Evolutionary conservation across 2,329 filamentous ascomycete genomes (phyloP).

Genomic region (Aureobasidium melanogenum): DNA sequence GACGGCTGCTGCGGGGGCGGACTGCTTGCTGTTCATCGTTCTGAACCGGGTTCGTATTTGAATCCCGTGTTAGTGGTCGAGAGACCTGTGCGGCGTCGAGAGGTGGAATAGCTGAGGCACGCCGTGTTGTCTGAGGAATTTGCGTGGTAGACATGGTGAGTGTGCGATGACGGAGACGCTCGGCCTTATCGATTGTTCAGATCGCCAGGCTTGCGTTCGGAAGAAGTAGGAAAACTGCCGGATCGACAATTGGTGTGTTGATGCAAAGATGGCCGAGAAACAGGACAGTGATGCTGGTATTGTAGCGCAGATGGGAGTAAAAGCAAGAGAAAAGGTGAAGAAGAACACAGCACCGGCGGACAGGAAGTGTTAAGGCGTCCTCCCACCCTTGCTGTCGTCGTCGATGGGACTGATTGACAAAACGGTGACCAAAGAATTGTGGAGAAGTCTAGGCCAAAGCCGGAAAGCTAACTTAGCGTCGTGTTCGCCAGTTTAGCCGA

Average conservation of each 20-base stretch:
- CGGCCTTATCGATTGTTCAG: not conserved
- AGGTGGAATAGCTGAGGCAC: not conserved
- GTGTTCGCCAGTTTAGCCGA: slow-evolving; percentile 1
- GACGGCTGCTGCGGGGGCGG: not conserved
- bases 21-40: not conserved
- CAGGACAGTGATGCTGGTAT: not conserved
- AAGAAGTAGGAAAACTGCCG: not conserved
- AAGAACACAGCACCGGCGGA: not conserved
- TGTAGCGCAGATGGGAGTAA: not conserved
- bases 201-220: not conserved
- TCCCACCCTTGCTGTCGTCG: slow-evolving; percentile 10
- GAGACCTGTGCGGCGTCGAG: not conserved
- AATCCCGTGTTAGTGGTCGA: not conserved
- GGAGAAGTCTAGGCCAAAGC: slow-evolving; percentile 6
- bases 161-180: not conserved
- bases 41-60: not conserved
- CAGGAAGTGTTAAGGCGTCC: slow-evolving; percentile 3
- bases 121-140: not conserved
- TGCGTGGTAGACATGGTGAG: not conserved
- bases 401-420: slow-evolving; percentile 2
- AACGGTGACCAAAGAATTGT: slow-evolving; percentile 9
- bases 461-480: not conserved
- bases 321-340: not conserved
- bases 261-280: not conserved
- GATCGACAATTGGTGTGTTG: not conserved